Percentiles rank a stretch among this genome's conserved stretches.
Evolutionary conservation across 805 yeast species (phyloP).

Genomic region (Zygosaccharomyces rouxii): DNA sequence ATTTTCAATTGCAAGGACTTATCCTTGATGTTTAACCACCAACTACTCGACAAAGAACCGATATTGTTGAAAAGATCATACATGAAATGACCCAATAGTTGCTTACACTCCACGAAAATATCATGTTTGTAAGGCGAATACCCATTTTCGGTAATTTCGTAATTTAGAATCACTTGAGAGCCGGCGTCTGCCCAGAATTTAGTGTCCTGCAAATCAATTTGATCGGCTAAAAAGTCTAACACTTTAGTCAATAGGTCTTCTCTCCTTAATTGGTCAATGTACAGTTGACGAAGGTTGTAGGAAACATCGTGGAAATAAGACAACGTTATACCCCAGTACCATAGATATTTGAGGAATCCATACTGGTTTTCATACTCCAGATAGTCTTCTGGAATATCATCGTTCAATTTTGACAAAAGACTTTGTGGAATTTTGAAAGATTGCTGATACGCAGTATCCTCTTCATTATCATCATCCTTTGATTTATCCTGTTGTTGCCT

Average conservation of each 20-base stretch:
- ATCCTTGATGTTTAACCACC: constrained; percentile 71
- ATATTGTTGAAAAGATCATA: constrained; percentile 29
- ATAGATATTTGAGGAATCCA: constrained; percentile 44
- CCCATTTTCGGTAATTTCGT: constrained; percentile 15
- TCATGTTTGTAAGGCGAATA: constrained; percentile 28
- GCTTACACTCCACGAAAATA: constrained; percentile 28
- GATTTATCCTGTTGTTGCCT: constrained; percentile 36
- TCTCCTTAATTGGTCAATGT: constrained; percentile 53
- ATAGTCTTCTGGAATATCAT: constrained; percentile 35
- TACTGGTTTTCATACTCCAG: constrained; percentile 38
- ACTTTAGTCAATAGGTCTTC: constrained; percentile 45
- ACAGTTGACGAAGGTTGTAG: constrained; percentile 55
- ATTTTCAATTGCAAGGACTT: constrained; percentile 55
- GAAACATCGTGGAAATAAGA: constrained; percentile 61
- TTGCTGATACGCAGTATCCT: constrained; percentile 9
- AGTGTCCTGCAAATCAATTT: constrained; percentile 40
- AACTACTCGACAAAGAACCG: constrained; percentile 38
- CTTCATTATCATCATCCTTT: constrained; percentile 16
- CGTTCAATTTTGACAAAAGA: constrained; percentile 37
- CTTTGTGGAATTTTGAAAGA: constrained; percentile 30
- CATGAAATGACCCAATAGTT: constrained; percentile 25
- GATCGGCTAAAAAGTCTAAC: constrained; percentile 50
- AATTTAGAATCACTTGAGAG: constrained; percentile 22
- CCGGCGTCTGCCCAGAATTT: constrained; percentile 27
- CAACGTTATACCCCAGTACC: constrained; percentile 66